Base-by-base conservation (phyloP, 306 rosid species). In the Prunus dulcis region DNA sequence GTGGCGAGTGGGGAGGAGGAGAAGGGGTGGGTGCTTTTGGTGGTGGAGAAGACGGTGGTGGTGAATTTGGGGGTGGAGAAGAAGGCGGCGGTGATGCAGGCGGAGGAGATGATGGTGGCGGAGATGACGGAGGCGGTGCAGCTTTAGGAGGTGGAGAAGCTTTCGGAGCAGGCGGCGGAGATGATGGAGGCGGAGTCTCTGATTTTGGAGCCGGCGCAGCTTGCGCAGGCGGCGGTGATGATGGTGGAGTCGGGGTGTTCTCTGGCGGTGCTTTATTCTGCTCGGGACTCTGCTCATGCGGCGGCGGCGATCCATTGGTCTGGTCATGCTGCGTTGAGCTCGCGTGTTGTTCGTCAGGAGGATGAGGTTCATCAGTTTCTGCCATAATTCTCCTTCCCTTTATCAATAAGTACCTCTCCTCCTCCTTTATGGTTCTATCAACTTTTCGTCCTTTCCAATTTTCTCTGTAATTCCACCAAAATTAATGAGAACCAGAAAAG, bases 1-100 rank as follows among this genome's bases (percentile, higher is more conserved):
- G 25, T 2, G 74, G 1, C 1, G 74, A 34, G 0, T 32, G 64
- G 6, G 84, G 75, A 3, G 64, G 69, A 3, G 68, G 72, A 4
- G 84, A 74, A 7, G 97, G 25, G 2, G 43, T 38, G 43, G 43
- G 9, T 43, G 79, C 11, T 12, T 27, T 49, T 2, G 80, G 23
- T 0, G 86, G 78, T 1, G 75, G 7, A 3, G 83, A 22, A 17
- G 67, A 55, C 7, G 80, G 11, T 0, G 82, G 80, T 2, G 84
- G 66, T 0, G 69, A 45, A 64, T 38, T 18, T 12, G 67, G n/a
- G 2, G 78, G 34, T 0, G 73, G 76, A 0, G 72, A 19, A 0
- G 82, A 14, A 0, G 80, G 61, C 0, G 84, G 82, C n/a, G 86
- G 25, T 3, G 78, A 25, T 1, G 76, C 3, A 0, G 76, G 30